These are phyloP conservation scores for Chaetomium tenue DNA, from an alignment of 495 filamentous ascomycete species.

Conservation along the genomic window DNA sequence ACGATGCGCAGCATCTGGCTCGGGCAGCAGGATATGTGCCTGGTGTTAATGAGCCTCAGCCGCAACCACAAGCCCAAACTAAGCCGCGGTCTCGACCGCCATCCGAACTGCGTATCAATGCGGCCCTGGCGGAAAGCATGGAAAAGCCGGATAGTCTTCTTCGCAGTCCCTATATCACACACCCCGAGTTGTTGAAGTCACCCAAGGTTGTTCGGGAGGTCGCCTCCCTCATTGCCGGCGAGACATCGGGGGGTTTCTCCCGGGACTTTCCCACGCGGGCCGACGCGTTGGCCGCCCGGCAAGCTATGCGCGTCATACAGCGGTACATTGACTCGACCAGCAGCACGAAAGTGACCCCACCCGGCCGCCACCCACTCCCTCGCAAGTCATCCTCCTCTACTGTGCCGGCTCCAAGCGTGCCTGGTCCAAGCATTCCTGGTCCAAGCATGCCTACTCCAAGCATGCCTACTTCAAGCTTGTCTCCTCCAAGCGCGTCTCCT, in stretches of 20 bases:
- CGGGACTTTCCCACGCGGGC: neutral
- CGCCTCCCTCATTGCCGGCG: neutral
- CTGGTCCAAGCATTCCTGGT: too few species aligned
- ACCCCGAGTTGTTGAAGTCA: neutral
- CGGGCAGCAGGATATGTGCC: constrained; percentile 1
- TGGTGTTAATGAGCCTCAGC: neutral
- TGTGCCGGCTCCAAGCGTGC: neutral
- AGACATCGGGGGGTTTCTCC: neutral
- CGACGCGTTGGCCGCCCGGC: neutral
- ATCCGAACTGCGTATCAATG: neutral
- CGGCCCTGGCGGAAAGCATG: neutral
- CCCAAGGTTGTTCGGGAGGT: neutral
- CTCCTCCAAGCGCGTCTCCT: too few species aligned
- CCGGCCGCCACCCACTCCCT: neutral
- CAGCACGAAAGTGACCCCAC: neutral
- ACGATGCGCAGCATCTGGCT: neutral
- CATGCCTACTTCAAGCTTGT: too few species aligned
- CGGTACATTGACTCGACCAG: neutral
- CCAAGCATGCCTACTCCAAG: too few species aligned
- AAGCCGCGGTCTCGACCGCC: neutral
- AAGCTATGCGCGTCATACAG: neutral
- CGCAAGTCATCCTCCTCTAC: neutral
- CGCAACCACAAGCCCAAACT: too few species aligned
- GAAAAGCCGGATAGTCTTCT: neutral
- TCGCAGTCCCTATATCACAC: neutral